These are phyloP conservation scores for Penicillium tannophilum DNA, from an alignment of 495 filamentous ascomycete genomes.

Conservation along the genomic window DNA sequence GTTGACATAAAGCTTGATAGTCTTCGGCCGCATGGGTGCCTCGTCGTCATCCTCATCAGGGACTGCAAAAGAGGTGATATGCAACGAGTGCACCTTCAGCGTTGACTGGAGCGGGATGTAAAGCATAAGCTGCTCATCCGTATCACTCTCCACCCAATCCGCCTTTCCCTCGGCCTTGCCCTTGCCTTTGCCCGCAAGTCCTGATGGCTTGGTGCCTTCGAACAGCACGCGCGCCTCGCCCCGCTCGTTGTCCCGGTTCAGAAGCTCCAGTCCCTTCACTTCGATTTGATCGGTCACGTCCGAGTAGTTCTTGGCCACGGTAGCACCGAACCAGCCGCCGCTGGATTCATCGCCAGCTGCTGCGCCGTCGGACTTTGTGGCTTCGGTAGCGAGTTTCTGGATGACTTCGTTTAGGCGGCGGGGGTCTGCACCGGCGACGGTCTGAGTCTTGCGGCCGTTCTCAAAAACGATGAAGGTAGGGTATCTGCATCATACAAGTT, in stretches of 20 bases:
- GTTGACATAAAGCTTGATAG: conserved; percentile 82
- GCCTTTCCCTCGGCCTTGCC: conserved; percentile 46
- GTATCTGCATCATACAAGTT: conserved; percentile 16
- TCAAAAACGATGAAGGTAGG: conserved; percentile 95
- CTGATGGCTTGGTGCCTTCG: conserved; percentile 64
- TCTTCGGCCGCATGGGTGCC: conserved; percentile 81
- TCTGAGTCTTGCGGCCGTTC: conserved; percentile 63
- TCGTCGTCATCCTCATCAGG: conserved; percentile 66
- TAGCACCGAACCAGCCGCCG: conserved; percentile 69
- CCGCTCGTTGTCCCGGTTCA: conserved; percentile 77
- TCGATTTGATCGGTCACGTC: conserved; percentile 86
- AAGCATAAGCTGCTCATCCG: conserved; percentile 97
- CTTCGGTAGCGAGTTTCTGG: conserved; percentile 71
- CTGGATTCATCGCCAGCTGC: conserved; percentile 46
- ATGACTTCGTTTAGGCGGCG: conserved; percentile 67
- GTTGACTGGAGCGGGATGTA: conserved; percentile 88
- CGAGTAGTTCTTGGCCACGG: conserved; percentile 75
- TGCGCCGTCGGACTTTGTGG: conserved; percentile 54
- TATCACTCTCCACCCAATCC: conserved; percentile 98
- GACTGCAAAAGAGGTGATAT: conserved; percentile 82
- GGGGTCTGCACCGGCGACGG: conserved; percentile 73
- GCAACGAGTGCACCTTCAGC: conserved; percentile 85
- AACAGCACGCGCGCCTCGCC: conserved; percentile 75
- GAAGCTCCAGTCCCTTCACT: conserved; percentile 74
- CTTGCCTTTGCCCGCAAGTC: conserved; percentile 63